These are phyloP conservation scores for Calocybe indica DNA, from an alignment of 768 basidiomycete species.

Conservation along the genomic window DNA sequence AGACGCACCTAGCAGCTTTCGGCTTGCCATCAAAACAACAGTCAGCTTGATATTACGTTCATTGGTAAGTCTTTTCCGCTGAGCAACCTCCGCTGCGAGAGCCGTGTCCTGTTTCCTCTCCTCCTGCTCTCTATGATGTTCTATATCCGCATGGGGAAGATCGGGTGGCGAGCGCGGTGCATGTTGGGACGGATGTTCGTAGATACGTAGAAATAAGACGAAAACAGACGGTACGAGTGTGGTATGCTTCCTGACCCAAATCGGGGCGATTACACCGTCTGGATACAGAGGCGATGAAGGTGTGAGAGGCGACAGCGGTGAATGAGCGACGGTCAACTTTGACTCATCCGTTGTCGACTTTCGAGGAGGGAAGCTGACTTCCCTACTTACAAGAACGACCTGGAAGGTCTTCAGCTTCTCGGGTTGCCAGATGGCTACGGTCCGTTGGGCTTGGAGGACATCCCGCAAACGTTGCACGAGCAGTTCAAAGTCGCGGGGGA, in stretches of 20 bases:
- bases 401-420: slow-evolving; percentile 75
- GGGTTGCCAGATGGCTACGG: slow-evolving; percentile 65
- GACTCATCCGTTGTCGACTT: slow-evolving; percentile 62
- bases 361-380: slow-evolving; percentile 80
- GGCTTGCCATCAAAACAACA: slow-evolving; percentile 86
- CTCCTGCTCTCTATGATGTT: slow-evolving; percentile 54
- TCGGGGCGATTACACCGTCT: slow-evolving; percentile 93
- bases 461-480: slow-evolving; percentile 64
- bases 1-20: slow-evolving; percentile 70
- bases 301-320: slow-evolving; percentile 89
- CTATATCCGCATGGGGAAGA: slow-evolving; percentile 32
- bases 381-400: slow-evolving; percentile 78
- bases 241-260: slow-evolving; percentile 97
- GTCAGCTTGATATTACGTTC: slow-evolving; percentile 93
- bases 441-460: slow-evolving; percentile 56
- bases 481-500: slow-evolving; percentile 53
- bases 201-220: slow-evolving; percentile 84
- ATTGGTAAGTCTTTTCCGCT: slow-evolving; percentile 69
- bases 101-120: slow-evolving; percentile 72
- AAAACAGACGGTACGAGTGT: slow-evolving; percentile 90
- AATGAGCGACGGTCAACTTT: slow-evolving; percentile 58
- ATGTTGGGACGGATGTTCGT: slow-evolving; percentile 49
- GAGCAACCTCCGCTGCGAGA: slow-evolving; percentile 73
- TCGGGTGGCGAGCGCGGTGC: slow-evolving; percentile 47
- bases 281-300: slow-evolving; percentile 87